A percentile compares a stretch with the other conserved stretches of the same genome.
phyloP scores from a whole-genome alignment of 140 eudicot genomes.

The Ambrosia hybrid region DNA sequence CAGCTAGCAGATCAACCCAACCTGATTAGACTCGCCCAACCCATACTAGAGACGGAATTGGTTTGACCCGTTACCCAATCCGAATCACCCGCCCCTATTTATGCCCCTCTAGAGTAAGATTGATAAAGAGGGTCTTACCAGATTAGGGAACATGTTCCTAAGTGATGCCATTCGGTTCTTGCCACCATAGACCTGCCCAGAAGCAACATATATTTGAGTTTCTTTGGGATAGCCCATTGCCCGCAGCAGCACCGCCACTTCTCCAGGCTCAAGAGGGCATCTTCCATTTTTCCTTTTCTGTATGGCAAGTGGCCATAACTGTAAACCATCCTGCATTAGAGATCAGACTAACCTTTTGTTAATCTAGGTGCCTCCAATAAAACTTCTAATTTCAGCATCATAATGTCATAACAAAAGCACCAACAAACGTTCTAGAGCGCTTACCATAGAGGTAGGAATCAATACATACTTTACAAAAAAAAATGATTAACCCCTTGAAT shows the following conservation, averaged over 20 bases:
- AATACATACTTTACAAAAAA: too few relatives aligned
- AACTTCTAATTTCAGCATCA: background rate
- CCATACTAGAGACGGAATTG: background rate
- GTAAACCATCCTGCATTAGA: conserved; percentile 83
- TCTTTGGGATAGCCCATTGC: conserved; percentile 99
- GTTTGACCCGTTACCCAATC: background rate
- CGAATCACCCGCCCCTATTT: background rate
- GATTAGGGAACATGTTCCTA: conserved; percentile 98
- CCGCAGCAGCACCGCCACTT: conserved; percentile 95
- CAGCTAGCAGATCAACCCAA: background rate
- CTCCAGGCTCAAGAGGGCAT: conserved; percentile 99
- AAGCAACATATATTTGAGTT: conserved; percentile 96
- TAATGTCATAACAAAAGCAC: too few relatives aligned
- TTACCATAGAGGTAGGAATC: too few relatives aligned
- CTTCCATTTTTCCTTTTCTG: conserved; percentile 98
- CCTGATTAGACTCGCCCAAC: too few relatives aligned
- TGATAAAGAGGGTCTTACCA: conserved; percentile 47
- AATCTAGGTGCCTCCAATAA: background rate
- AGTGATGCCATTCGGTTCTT: conserved; percentile 99
- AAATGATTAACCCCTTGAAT: too few relatives aligned
- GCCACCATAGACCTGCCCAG: conserved; percentile 98
- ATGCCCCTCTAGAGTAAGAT: background rate
- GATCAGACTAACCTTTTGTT: conserved; percentile 17
- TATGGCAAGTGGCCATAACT: conserved; percentile 91
- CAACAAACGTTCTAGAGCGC: too few relatives aligned